Evolutionary conservation across 495 filamentous ascomycete genomes (phyloP).

Genomic region (Lasiosphaeria ovina): DNA sequence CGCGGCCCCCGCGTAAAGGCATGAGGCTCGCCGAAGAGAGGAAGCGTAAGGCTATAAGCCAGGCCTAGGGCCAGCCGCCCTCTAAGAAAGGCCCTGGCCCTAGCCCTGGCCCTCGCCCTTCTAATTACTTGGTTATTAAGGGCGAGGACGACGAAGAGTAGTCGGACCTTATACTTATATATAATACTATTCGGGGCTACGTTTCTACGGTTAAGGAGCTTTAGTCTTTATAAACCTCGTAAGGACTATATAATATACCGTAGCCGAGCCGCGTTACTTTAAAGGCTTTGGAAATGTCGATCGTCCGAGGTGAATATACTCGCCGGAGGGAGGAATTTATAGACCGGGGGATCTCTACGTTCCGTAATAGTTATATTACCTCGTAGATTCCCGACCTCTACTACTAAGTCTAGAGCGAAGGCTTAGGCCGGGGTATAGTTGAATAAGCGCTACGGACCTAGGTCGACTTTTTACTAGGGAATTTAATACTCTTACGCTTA

Average conservation of each 20-base stretch:
- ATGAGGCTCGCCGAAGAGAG: too few relatives aligned
- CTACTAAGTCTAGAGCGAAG: not conserved
- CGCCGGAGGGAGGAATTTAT: not conserved
- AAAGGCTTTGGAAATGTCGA: not conserved
- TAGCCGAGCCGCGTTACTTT: not conserved
- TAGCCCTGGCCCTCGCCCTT: too few relatives aligned
- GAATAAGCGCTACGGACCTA: not conserved
- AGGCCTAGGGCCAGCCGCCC: too few relatives aligned
- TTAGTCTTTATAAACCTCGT: not conserved
- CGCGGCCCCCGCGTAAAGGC: too few relatives aligned
- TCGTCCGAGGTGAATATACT: not conserved
- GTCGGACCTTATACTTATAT: not conserved
- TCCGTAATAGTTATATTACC: not conserved
- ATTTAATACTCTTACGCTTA: not conserved
- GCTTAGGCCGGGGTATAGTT: not conserved
- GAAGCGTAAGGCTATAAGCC: too few relatives aligned
- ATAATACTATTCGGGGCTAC: not conserved
- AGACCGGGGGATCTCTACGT: not conserved
- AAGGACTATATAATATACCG: not conserved
- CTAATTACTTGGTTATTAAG: slow-evolving; percentile 3
- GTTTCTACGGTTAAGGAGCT: not conserved
- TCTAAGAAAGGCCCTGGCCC: too few relatives aligned
- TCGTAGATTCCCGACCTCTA: not conserved
- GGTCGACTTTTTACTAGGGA: not conserved
- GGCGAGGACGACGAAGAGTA: not conserved